Conservation (phyloP, 371 early-diverging fungal genomes). For the Zychaea mexicana region DNA sequence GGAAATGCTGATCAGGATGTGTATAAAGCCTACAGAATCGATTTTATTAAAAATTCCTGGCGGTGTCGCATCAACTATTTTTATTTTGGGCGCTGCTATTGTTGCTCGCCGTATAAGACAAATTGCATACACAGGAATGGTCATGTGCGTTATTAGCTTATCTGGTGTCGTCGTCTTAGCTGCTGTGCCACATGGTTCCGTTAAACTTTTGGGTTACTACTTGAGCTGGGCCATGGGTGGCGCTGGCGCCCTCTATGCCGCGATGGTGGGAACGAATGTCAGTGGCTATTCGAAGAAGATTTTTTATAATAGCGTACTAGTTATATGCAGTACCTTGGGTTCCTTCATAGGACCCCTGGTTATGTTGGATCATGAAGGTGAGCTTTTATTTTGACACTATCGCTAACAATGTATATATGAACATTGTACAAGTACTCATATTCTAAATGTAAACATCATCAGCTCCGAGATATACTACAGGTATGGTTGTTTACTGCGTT, state of each 20-base stretch:
- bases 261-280: slow-evolving; percentile 30
- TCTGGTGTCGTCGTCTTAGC: slow-evolving; percentile 31
- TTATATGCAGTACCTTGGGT: slow-evolving; percentile 34
- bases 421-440: too few species aligned
- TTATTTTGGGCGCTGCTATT: slow-evolving; percentile 11
- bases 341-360: slow-evolving; percentile 38
- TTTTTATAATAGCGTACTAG: slow-evolving; percentile 30
- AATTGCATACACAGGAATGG: slow-evolving; percentile 17
- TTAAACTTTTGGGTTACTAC: slow-evolving; percentile 38
- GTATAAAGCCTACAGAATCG: slow-evolving; percentile 15
- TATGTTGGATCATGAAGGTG: background rate
- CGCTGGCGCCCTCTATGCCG: slow-evolving; percentile 22
- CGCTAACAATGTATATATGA: background rate
- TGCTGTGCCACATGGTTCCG: slow-evolving; percentile 19
- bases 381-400: background rate
- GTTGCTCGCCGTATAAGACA: slow-evolving; percentile 24
- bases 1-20: background rate
- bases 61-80: slow-evolving; percentile 20
- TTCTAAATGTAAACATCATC: too few species aligned
- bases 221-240: slow-evolving; percentile 28
- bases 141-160: slow-evolving; percentile 18
- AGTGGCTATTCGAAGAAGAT: slow-evolving; percentile 44
- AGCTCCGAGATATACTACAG: slow-evolving; percentile 17
- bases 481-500: slow-evolving; percentile 28
- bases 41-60: slow-evolving; percentile 37